phyloP scores from a whole-genome alignment of 805 yeast species.

The Komagataella phaffii region DNA sequence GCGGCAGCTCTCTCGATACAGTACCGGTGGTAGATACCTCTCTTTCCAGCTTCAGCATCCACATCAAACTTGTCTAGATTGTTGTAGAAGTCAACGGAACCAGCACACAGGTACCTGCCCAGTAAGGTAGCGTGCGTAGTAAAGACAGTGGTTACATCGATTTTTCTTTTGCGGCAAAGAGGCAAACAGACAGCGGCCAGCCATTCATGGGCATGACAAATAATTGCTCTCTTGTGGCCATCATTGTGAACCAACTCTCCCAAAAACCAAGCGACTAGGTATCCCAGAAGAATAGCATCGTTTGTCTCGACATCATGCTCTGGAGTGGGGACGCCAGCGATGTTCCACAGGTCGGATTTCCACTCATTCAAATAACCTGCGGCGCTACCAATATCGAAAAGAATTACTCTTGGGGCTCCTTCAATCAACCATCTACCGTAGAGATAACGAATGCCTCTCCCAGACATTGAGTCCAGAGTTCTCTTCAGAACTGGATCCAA shows the following conservation, averaged over 20 bases:
- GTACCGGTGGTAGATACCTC: constrained; percentile 94
- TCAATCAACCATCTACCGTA: constrained; percentile 97
- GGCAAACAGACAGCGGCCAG: constrained; percentile 94
- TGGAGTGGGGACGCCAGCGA: constrained; percentile 90
- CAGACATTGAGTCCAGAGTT: constrained; percentile 66
- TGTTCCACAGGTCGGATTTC: constrained; percentile 87
- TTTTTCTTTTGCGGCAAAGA: constrained; percentile 76
- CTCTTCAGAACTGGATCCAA: constrained; percentile 34
- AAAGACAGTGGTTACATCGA: constrained; percentile 90
- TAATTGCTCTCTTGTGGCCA: constrained; percentile 65
- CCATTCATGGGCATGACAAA: constrained; percentile 97
- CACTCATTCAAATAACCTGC: constrained; percentile 65
- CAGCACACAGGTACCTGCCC: constrained; percentile 94
- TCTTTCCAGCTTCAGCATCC: constrained; percentile 94
- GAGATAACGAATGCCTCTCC: constrained; percentile 68
- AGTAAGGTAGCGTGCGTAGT: constrained; percentile 95
- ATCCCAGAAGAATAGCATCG: constrained; percentile 87
- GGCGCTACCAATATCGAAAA: constrained; percentile 80
- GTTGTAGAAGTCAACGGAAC: constrained; percentile 91
- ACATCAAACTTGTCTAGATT: constrained; percentile 81
- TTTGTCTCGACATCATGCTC: constrained; percentile 78
- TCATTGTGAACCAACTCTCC: constrained; percentile 88
- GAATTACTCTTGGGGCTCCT: constrained; percentile 88
- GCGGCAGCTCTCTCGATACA: constrained; percentile 96
- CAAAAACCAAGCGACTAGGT: constrained; percentile 90